Evolutionary conservation across 441 rosid genomes (phyloP), one percentile per base, ranked within the genome.

Genomic region (Adansonia rubrostipa): DNA sequence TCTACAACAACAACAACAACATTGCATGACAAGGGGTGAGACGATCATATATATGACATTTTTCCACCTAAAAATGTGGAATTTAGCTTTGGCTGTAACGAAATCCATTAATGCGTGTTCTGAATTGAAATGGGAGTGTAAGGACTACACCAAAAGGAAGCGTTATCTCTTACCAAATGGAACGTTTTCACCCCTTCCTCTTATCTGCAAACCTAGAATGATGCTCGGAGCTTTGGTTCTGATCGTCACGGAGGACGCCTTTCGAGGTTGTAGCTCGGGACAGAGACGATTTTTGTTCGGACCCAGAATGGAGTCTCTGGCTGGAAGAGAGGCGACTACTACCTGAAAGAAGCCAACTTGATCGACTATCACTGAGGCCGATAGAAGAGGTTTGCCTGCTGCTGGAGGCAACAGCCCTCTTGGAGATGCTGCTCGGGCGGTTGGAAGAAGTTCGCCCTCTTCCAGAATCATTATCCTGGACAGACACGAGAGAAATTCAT

Each of bases 381-480:
- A 88, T 82, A 0, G 92, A 90, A 60, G 95, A 91, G 75, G 86
- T 79, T 4, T 88, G 93, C 78, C 88, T 80, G 76, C 92, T 85
- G 78, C 84, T 85, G 45, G 91, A 77, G 77, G 82, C 76, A 4
- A 88, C 75, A 14, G 85, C 92, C 83, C 88, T 84, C 90, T 86
- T n/a, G 88, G 72, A 80, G 44, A 68, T 1, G 75, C 93, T 91
- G 44, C 93, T 92, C 79, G 88, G 85, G 10, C 88, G 87, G 40
- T 73, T 70, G 9, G 95, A 88, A 66, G 92, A 81, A 74, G 84
- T 81, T 5, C 86, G 89, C 48, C 81, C 89, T 77, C 86, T 90
- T 60, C 85, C 91, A 5, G 82, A 78, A 81, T 90, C 91, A 45
- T 48, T 64, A 15, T 45, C 75, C 74, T 64, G 76, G 58, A 47